A percentile compares a stretch with the other conserved stretches of the same genome.
phyloP scores from a whole-genome alignment of 495 filamentous ascomycete species.

The Darksidea phi region DNA sequence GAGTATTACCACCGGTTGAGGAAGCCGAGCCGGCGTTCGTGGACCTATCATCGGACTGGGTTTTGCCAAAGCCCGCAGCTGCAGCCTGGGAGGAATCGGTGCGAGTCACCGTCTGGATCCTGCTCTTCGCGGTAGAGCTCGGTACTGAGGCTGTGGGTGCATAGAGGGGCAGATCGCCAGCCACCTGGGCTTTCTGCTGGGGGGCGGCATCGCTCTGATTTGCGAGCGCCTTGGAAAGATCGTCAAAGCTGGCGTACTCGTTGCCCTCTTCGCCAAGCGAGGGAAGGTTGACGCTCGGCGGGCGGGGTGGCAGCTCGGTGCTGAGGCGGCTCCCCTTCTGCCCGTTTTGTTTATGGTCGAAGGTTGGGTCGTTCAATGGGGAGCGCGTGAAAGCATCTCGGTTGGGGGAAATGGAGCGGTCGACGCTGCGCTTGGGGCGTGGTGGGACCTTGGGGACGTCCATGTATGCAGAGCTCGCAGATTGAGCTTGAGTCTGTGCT shows the following conservation, averaged over 20 bases:
- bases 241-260: constrained; percentile 71
- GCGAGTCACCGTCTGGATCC: constrained; percentile 77
- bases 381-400: constrained; percentile 79
- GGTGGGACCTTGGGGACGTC: constrained; percentile 63
- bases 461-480: constrained; percentile 42
- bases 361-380: constrained; percentile 70
- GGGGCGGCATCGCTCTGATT: constrained; percentile 41
- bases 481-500: constrained; percentile 15
- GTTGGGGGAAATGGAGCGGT: constrained; percentile 76
- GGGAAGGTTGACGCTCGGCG: constrained; percentile 77
- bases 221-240: constrained; percentile 35
- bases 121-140: constrained; percentile 70
- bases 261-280: constrained; percentile 84
- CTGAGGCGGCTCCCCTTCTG: constrained; percentile 48
- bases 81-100: constrained; percentile 84
- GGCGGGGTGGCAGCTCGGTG: constrained; percentile 56
- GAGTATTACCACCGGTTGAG: constrained; percentile 48
- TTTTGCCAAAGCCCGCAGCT: constrained; percentile 73
- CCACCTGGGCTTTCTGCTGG: constrained; percentile 73
- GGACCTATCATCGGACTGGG: constrained; percentile 58
- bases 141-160: constrained; percentile 88
- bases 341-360: constrained; percentile 44
- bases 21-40: constrained; percentile 38
- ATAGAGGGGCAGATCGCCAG: constrained; percentile 78
- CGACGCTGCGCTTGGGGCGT: constrained; percentile 66